These are phyloP conservation scores for Akanthomyces muscarius DNA, from an alignment of 2,329 filamentous ascomycete genomes.

Conservation along the genomic window DNA sequence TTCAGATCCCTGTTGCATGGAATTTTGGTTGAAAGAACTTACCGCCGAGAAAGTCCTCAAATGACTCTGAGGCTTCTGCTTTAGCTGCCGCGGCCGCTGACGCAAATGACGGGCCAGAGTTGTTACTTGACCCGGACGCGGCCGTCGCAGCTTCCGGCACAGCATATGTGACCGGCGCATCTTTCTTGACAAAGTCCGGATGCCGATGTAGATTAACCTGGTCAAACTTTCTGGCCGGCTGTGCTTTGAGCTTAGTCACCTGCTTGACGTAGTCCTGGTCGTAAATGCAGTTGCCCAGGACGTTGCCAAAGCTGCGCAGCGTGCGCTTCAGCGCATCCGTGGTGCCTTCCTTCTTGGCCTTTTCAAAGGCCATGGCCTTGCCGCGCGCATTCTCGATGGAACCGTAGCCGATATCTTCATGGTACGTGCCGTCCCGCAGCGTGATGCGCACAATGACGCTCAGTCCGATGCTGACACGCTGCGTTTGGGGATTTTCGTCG, in stretches of 20 bases:
- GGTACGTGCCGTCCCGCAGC: constrained; percentile 87
- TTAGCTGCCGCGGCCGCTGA: constrained; percentile 1
- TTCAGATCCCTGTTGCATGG: background rate
- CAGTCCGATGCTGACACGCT: constrained; percentile 78
- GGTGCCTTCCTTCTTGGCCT: constrained; percentile 96
- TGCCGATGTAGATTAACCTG: constrained; percentile 79
- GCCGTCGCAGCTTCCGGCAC: background rate
- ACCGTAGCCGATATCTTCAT: constrained; percentile 96
- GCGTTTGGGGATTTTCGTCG: constrained; percentile 74
- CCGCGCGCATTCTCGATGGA: constrained; percentile 94
- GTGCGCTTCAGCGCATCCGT: constrained; percentile 91
- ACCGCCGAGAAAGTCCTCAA: constrained; percentile 51
- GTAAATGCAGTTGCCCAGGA: constrained; percentile 97
- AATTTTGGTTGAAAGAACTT: constrained; percentile 20
- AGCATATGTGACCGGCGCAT: constrained; percentile 26
- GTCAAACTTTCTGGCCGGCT: constrained; percentile 68
- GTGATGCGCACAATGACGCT: constrained; percentile 90
- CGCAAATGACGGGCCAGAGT: constrained; percentile 39
- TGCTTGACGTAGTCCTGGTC: constrained; percentile 90
- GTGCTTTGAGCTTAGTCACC: constrained; percentile 83
- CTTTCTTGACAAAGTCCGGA: constrained; percentile 65
- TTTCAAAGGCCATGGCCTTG: constrained; percentile 94
- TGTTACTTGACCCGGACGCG: background rate
- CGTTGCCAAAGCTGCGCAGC: constrained; percentile 88
- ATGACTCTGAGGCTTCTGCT: constrained; percentile 34